Evolutionary conservation across 306 rosid genomes (phyloP).

Genomic region (Begonia fuchsioides): DNA sequence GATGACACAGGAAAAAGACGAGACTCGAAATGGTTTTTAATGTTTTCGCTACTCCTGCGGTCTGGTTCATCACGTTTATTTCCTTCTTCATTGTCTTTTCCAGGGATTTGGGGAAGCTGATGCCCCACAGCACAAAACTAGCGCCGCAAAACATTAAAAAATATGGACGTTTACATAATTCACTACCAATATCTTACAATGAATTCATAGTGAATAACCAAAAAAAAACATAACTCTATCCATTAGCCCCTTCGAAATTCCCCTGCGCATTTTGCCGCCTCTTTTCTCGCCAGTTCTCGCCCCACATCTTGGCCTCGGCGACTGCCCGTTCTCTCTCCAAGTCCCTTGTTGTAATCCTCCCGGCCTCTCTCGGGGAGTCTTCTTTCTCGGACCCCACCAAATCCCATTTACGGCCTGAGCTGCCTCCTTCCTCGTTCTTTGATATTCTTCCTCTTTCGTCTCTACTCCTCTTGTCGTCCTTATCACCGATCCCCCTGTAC

Average conservation of each 20-base stretch:
- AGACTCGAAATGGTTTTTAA: too few species aligned
- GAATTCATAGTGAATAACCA: too few species aligned
- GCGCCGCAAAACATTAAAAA: too few species aligned
- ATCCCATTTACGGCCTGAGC: constrained; percentile 70
- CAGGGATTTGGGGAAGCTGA: too few species aligned
- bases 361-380: constrained; percentile 71
- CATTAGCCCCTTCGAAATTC: constrained; percentile 53
- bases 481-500: too few species aligned
- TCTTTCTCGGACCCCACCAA: constrained; percentile 79
- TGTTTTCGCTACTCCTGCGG: too few species aligned
- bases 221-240: constrained; percentile 13
- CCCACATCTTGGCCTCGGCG: constrained; percentile 95
- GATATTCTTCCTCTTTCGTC: constrained; percentile 49
- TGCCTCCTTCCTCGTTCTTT: constrained; percentile 64
- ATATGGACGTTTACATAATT: too few species aligned
- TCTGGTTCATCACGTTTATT: too few species aligned
- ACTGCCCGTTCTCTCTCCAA: constrained; percentile 80
- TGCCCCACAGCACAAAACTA: too few species aligned
- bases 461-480: constrained; percentile 48
- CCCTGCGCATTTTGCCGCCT: constrained; percentile 50
- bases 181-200: too few species aligned
- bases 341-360: constrained; percentile 52
- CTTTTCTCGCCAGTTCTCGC: constrained; percentile 81
- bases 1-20: too few species aligned
- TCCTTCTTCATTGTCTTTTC: too few species aligned